A percentile compares a stretch with the other conserved stretches of the same genome.
phyloP scores from a whole-genome alignment of 176 grass and related monocot species.

The Canna indica region DNA sequence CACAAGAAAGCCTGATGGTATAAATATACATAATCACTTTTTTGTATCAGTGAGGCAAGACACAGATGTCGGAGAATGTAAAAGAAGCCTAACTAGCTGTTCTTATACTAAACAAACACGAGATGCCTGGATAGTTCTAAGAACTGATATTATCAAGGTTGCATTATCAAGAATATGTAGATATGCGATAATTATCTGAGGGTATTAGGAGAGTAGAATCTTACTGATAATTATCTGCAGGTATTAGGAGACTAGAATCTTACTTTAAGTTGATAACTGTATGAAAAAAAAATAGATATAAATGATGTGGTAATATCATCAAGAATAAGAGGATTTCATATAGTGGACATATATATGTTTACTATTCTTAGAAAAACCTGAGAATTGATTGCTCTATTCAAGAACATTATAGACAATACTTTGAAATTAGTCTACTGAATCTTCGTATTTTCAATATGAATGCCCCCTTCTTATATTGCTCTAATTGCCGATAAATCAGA shows the following conservation, averaged over 20 bases:
- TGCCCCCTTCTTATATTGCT: neutral
- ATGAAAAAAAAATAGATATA: neutral
- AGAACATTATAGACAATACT: neutral
- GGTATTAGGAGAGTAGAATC: neutral
- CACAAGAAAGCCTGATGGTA: too few species aligned
- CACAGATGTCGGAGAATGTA: too few species aligned
- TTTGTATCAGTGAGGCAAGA: too few species aligned
- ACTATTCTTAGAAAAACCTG: neutral
- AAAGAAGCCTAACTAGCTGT: too few species aligned
- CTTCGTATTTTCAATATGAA: neutral
- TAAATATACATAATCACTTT: too few species aligned
- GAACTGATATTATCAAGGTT: too few species aligned
- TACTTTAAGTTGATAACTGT: neutral
- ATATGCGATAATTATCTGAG: neutral
- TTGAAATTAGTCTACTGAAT: neutral
- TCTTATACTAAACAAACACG: too few species aligned
- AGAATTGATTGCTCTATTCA: neutral
- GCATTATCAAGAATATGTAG: neutral
- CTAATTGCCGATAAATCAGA: too few species aligned
- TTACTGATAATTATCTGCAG: neutral
- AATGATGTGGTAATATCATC: too few species aligned
- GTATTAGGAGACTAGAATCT: neutral
- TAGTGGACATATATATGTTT: neutral
- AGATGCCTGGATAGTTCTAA: too few species aligned
- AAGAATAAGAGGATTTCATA: too few species aligned